A percentile compares a stretch with the other conserved stretches of the same genome.
Evolutionary conservation across 371 early-diverging fungal genomes (phyloP).

Genomic region (Batkoa obscura): DNA sequence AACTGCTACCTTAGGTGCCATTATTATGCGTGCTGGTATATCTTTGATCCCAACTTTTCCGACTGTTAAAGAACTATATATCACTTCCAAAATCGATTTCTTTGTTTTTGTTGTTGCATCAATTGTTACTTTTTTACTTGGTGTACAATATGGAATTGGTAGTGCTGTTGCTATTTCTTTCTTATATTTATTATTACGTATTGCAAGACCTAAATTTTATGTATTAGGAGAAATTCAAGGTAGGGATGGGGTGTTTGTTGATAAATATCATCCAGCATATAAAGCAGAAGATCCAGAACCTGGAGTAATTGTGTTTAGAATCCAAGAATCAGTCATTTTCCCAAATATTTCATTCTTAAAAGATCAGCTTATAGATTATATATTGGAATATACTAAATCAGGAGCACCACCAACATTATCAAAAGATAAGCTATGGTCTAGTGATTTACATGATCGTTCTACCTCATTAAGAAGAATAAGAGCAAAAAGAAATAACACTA

Average conservation of each 20-base stretch:
- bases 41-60: slow-evolving; percentile 7
- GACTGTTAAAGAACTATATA: slow-evolving; percentile 9
- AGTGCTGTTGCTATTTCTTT: slow-evolving; percentile 37
- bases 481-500: neutral
- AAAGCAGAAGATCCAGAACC: slow-evolving; percentile 10
- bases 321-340: slow-evolving; percentile 25
- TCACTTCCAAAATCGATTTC: slow-evolving; percentile 19
- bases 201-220: slow-evolving; percentile 42
- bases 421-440: slow-evolving; percentile 12
- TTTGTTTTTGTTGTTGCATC: slow-evolving; percentile 26
- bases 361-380: slow-evolving; percentile 4
- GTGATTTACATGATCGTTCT: slow-evolving; percentile 1
- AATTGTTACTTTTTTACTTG: slow-evolving; percentile 38
- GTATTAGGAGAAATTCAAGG: slow-evolving; percentile 13
- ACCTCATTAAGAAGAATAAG: neutral
- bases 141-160: slow-evolving; percentile 48
- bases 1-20: slow-evolving; percentile 44
- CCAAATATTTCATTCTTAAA: slow-evolving; percentile 23
- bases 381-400: neutral
- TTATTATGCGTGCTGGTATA: slow-evolving; percentile 50
- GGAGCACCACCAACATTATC: neutral
- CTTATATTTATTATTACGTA: slow-evolving; percentile 36
- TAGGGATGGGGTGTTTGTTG: slow-evolving; percentile 6
- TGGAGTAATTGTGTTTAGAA: slow-evolving; percentile 19
- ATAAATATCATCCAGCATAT: neutral